Evolutionary conservation across 192 early-diverging fungal species (phyloP), one percentile per base, ranked within the genome.

Genomic region (Backusella tarrabulga): DNA sequence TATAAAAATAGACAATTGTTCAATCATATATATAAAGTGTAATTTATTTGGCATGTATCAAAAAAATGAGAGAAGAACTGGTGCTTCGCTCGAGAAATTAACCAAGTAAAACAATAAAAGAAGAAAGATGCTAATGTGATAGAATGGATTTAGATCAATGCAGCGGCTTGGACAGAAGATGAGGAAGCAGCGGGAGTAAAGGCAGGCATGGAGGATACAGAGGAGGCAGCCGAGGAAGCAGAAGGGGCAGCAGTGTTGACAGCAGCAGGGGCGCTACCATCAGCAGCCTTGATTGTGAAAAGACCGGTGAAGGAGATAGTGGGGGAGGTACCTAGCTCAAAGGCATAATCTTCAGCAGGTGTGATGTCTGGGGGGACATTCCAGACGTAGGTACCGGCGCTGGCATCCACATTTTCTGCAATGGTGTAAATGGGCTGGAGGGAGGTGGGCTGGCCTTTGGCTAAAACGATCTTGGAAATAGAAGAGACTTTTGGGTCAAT

Each of bases 301-400:
- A 56, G 35, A 68, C 77, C 77, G 54, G 72, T 38, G 71, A 63
- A 83, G 17, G 78, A 41, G 36, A 83, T 50, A 38, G 80, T 72
- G 15, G 82, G 82, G 6, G 82, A 77, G 8, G 21, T 56, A 68
- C 82, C 82, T 6, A 76, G 70, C 71, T 79, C 76, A 19, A 83
- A 72, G 32, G 78, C 82, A 44, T 82, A 83, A 35, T 75, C 74
- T 14, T 32, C 68, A 34, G 67, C 82, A 23, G 75, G 75, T 35
- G 78, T 14, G 34, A 80, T 26, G 68, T 76, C 63, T 26, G 72
- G 72, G 46, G 82, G 82, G 19, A 83, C 72, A 40, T 71, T 54
- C 82, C 82, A 83, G 46, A 60, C 73, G 38, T 75, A 83, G 14
- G 40, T 26, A 15, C 44, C 56, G 4, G 67, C n/a, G n/a, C 32